Percentiles rank a stretch among this genome's conserved stretches.
Evolutionary conservation across 1,139 yeast species (phyloP).

Genomic region (Entelexis paramagnoliae): DNA sequence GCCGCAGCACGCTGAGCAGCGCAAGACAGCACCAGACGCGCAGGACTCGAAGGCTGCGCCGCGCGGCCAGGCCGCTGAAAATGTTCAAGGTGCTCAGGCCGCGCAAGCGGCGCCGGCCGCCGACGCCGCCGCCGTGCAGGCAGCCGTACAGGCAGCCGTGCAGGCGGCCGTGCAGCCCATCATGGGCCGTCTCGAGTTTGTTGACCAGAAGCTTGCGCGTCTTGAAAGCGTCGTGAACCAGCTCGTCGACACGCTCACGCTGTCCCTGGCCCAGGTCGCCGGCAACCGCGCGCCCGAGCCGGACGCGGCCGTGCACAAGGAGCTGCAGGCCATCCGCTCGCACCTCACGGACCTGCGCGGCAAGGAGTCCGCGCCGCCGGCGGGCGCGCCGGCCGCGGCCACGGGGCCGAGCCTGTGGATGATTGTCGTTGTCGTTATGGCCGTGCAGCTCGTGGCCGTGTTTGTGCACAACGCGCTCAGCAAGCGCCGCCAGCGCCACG

Average conservation of each 20-base stretch:
- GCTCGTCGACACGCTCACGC: constrained; percentile 15
- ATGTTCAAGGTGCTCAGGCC: too few species aligned
- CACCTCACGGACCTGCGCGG: constrained; percentile 14
- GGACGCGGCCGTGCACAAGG: constrained; percentile 7
- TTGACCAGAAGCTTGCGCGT: constrained; percentile 11
- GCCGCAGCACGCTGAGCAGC: constrained; percentile 11
- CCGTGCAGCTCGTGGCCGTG: constrained; percentile 16
- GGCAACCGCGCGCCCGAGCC: background rate
- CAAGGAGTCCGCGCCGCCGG: background rate
- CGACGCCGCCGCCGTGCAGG: too few species aligned
- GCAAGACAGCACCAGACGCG: constrained; percentile 3
- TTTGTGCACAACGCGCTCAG: constrained; percentile 9
- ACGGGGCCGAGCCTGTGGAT: constrained; percentile 3
- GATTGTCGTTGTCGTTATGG: constrained; percentile 12
- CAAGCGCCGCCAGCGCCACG: constrained; percentile 15
- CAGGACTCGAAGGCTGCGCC: background rate
- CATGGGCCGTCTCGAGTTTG: constrained; percentile 9
- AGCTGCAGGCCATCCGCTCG: constrained; percentile 15
- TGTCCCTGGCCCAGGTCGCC: constrained; percentile 10
- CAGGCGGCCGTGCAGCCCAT: constrained; percentile 9
- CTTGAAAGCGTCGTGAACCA: constrained; percentile 16
- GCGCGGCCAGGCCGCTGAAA: background rate
- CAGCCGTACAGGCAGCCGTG: too few species aligned
- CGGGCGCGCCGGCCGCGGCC: background rate
- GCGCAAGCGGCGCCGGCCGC: background rate